Conservation (phyloP, 768 basidiomycete species). For the Krasilnikovozyma curviuscula region DNA sequence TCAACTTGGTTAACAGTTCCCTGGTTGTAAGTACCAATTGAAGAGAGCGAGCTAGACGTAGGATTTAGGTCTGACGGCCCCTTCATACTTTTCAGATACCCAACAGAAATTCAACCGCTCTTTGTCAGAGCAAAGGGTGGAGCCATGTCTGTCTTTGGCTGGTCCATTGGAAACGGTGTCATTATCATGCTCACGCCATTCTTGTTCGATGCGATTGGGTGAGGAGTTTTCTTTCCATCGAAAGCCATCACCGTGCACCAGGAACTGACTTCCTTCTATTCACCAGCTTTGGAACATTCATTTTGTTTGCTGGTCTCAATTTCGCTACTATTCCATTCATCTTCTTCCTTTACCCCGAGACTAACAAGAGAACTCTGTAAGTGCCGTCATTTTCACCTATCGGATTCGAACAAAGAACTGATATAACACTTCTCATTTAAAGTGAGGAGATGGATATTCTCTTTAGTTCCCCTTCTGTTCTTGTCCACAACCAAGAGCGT, state of each 20-base stretch:
- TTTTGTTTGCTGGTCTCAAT: conserved; percentile 7
- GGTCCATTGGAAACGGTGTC: conserved; percentile 13
- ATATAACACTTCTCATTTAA: background rate
- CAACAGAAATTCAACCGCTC: conserved; percentile 14
- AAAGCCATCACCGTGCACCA: background rate
- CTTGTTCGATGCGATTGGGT: conserved; percentile 13
- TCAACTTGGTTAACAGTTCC: conserved; percentile 17
- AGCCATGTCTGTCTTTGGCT: conserved; percentile 12
- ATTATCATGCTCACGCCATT: conserved; percentile 15
- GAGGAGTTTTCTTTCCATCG: background rate
- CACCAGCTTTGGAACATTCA: conserved; percentile 3
- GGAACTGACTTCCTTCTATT: background rate
- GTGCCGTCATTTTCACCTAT: background rate
- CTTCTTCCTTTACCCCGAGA: conserved; percentile 1
- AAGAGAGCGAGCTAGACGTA: background rate
- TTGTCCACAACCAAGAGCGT: conserved; percentile 8
- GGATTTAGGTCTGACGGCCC: no score
- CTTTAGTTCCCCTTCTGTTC: conserved; percentile 1
- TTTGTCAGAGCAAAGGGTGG: conserved; percentile 15
- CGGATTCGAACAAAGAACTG: background rate
- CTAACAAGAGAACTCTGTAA: background rate
- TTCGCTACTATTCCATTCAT: conserved; percentile 3
- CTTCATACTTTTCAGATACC: no score
- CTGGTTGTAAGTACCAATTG: conserved; percentile 3
- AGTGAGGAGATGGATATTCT: conserved; percentile 4